phyloP scores from a whole-genome alignment of 2,329 filamentous ascomycete genomes.

The Tolypocladium tropicale region DNA sequence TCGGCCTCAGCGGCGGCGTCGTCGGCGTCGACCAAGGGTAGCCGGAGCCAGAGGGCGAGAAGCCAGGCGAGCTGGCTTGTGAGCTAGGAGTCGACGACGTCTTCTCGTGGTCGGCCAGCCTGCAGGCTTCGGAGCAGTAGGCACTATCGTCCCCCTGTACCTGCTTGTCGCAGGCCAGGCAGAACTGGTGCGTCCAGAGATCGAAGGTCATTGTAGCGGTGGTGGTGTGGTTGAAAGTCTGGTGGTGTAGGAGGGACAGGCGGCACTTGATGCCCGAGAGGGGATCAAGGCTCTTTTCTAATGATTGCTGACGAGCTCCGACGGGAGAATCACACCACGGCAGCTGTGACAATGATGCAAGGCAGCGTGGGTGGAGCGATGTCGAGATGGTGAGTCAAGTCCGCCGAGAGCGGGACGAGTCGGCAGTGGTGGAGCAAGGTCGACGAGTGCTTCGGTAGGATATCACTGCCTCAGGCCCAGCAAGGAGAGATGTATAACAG shows the following conservation, averaged over 20 bases:
- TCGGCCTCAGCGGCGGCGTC: constrained; percentile 4
- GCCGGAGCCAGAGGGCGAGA: constrained; percentile 30
- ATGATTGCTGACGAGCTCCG: background rate
- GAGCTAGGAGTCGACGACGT: constrained; percentile 48
- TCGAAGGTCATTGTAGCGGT: constrained; percentile 41
- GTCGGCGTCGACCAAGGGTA: constrained; percentile 37
- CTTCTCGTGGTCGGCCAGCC: constrained; percentile 77
- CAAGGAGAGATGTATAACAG: background rate
- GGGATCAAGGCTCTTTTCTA: constrained; percentile 5
- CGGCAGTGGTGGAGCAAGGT: background rate
- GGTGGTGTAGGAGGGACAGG: constrained; percentile 6
- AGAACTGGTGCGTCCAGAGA: constrained; percentile 82
- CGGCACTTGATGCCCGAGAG: background rate
- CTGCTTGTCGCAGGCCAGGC: constrained; percentile 78
- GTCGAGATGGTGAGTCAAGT: constrained; percentile 10
- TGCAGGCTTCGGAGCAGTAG: constrained; percentile 89
- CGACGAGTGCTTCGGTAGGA: background rate
- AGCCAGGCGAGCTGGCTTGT: constrained; percentile 45
- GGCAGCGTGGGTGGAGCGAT: constrained; percentile 1
- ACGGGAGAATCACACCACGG: background rate
- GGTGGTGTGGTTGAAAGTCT: constrained; percentile 8
- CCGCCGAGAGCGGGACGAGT: constrained; percentile 7
- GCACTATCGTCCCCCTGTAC: constrained; percentile 65
- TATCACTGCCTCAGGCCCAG: constrained; percentile 1
- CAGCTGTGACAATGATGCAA: background rate